Evolutionary conservation across 257 asterid genomes (phyloP).

Genomic region (Linaria vulgaris): DNA sequence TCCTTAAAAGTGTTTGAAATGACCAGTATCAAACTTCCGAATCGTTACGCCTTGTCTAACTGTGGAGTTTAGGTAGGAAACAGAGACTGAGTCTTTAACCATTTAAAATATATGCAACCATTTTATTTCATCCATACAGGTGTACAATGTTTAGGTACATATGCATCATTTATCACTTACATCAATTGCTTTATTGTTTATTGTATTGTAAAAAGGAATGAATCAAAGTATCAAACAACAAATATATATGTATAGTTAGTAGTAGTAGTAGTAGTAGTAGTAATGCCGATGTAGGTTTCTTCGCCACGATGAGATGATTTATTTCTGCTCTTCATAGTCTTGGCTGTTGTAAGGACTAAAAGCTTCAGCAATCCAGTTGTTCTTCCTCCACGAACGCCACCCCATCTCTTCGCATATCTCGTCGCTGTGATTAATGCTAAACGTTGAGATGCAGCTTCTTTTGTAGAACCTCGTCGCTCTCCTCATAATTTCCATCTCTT

Average conservation of each 20-base stretch:
- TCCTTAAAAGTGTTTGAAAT: constrained; percentile 41
- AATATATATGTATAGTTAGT: constrained; percentile 18
- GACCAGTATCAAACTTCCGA: constrained; percentile 23
- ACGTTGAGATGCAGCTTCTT: constrained; percentile 88
- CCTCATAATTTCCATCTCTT: constrained; percentile 82
- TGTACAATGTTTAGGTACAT: constrained; percentile 8
- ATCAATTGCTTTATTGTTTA: constrained; percentile 18
- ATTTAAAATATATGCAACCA: neutral
- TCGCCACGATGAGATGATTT: neutral
- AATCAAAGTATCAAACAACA: constrained; percentile 24
- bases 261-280: too few species aligned
- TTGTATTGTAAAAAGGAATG: constrained; percentile 18
- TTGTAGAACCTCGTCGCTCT: constrained; percentile 71
- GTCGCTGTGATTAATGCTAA: constrained; percentile 82
- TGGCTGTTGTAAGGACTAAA: constrained; percentile 87
- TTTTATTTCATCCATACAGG: constrained; percentile 27
- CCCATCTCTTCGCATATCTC: constrained; percentile 94
- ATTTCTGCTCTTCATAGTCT: constrained; percentile 54
- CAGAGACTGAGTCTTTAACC: neutral
- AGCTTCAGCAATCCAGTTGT: constrained; percentile 70
- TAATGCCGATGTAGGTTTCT: neutral
- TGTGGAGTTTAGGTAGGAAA: constrained; percentile 10
- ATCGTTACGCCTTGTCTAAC: neutral
- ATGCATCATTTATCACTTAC: constrained; percentile 13
- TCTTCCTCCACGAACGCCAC: constrained; percentile 84